Evolutionary conservation across 108 stramenopile genomes (phyloP).

Genomic region (Conticribra weissflogii): DNA sequence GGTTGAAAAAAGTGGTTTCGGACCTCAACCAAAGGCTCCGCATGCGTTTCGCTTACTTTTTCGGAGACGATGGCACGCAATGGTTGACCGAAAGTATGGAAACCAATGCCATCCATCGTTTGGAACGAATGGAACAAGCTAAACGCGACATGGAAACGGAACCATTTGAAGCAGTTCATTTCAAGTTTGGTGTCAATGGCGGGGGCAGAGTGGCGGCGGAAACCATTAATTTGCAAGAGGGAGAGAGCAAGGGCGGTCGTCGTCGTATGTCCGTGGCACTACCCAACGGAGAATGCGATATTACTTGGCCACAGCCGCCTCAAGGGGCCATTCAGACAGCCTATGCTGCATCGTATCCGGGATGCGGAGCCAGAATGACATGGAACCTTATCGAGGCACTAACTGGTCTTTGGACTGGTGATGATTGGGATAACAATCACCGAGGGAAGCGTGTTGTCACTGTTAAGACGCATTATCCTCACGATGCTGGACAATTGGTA

Average conservation of each 20-base stretch:
- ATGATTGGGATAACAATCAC: slow-evolving; percentile 38
- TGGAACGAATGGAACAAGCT: slow-evolving; percentile 24
- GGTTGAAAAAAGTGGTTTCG: slow-evolving; percentile 25
- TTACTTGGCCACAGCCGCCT: slow-evolving; percentile 27
- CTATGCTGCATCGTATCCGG: slow-evolving; percentile 34
- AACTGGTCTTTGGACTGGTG: slow-evolving; percentile 42
- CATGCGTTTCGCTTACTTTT: slow-evolving; percentile 26
- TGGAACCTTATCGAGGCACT: slow-evolving; percentile 39
- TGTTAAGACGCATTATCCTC: slow-evolving; percentile 39
- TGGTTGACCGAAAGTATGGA: slow-evolving; percentile 11
- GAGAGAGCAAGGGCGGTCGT: neutral
- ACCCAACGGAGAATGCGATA: slow-evolving; percentile 31
- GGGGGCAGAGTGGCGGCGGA: slow-evolving; percentile 1
- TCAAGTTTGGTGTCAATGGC: slow-evolving; percentile 31
- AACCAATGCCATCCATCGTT: slow-evolving; percentile 13
- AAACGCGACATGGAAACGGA: slow-evolving; percentile 10
- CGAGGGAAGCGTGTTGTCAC: slow-evolving; percentile 29
- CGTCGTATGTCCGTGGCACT: slow-evolving; percentile 29
- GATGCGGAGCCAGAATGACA: slow-evolving; percentile 33
- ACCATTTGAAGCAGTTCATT: slow-evolving; percentile 18
- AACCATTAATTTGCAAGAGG: neutral
- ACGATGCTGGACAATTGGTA: slow-evolving; percentile 38
- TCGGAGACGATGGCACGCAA: slow-evolving; percentile 17
- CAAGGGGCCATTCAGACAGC: slow-evolving; percentile 7
- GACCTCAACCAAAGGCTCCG: slow-evolving; percentile 29